Conservation (phyloP, 495 filamentous ascomycete genomes). For the Lophium mytilinum region DNA sequence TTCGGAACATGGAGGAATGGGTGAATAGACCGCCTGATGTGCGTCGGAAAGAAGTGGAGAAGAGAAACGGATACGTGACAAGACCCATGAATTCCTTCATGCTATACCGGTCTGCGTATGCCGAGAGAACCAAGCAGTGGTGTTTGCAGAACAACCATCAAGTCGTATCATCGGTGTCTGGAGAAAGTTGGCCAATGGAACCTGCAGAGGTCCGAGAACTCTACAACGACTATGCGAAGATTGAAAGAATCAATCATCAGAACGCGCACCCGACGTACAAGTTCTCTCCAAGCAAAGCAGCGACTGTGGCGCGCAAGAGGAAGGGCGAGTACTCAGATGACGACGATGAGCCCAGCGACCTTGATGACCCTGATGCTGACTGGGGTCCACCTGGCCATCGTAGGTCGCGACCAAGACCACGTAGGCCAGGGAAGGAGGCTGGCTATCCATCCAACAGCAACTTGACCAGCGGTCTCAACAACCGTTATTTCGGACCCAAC, state of each 20-base stretch:
- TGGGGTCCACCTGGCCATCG: slow-evolving; percentile 24
- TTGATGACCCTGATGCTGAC: slow-evolving; percentile 27
- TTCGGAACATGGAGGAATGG: slow-evolving; percentile 75
- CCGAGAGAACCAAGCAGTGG: slow-evolving; percentile 75
- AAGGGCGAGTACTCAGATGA: slow-evolving; percentile 35
- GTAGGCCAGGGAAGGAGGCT: slow-evolving; percentile 2
- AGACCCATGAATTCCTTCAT: slow-evolving; percentile 98
- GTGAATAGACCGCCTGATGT: slow-evolving; percentile 63
- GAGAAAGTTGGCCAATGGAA: slow-evolving; percentile 80
- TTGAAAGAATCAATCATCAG: slow-evolving; percentile 81
- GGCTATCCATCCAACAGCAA: slow-evolving; percentile 3
- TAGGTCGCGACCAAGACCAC: slow-evolving; percentile 2
- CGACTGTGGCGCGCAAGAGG: slow-evolving; percentile 40
- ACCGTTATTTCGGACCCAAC: slow-evolving; percentile 11
- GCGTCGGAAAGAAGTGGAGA: slow-evolving; percentile 57
- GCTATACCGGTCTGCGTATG: slow-evolving; percentile 90
- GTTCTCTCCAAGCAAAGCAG: slow-evolving; percentile 77
- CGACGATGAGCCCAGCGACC: slow-evolving; percentile 21
- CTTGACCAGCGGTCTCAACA: slow-evolving; percentile 4
- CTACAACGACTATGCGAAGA: slow-evolving; percentile 71
- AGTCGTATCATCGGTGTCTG: slow-evolving; percentile 76
- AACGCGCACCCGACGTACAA: slow-evolving; percentile 88
- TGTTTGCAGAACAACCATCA: slow-evolving; percentile 90
- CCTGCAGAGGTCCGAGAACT: slow-evolving; percentile 59
- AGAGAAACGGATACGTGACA: slow-evolving; percentile 70